Evolutionary conservation across 108 stramenopile genomes (phyloP), one percentile per base, ranked within the genome.

Genomic region (Mayamaea pseudoterrestris): DNA sequence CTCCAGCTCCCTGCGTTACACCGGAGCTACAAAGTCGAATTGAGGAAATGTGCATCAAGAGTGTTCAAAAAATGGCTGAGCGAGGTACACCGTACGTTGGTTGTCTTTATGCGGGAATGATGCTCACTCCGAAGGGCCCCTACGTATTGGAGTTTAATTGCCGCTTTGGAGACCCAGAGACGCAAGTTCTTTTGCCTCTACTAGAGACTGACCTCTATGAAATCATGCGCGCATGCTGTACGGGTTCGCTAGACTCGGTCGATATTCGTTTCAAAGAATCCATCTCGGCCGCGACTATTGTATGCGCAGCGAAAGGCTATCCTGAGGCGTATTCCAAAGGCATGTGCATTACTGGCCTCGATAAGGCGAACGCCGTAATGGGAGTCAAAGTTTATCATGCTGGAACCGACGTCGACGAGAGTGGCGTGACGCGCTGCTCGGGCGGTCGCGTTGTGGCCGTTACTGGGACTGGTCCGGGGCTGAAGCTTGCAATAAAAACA

Each of bases 151-250:
- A 99, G 78, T 99, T 73, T 73, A 99, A 99, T 70, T 93, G 93
- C 56, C 86, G 96, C 35, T 94, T 97, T 58, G 98, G 98, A 37
- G 98, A 99, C 67, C 98, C 98, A 16, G 98, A 99, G 72, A 96
- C 98, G 0, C 94, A 99, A 65, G 98, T 93, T 32, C 70, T 99
- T 25, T 80, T 99, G 16, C 96, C 96, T 9, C 83, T 99, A n/a
- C 68, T 99, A 42, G 84, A 96, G 58, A 89, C 83, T 1, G 85
- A 90, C 51, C 60, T 84, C 35, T 96, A 83, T 56, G 93, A 96
- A 58, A 69, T 94, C 29, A 81, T 95, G 78, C 65, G 57, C 6
- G 95, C 93, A 30, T 97, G 94, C 65, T 90, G 89, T 43, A 78
- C 93, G 42, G 94, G 95, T 23, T 76, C 60, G 18, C 73, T 98